Base-by-base conservation (phyloP, 2,329 filamentous ascomycete genomes). In the Scytalidium lignicola region DNA sequence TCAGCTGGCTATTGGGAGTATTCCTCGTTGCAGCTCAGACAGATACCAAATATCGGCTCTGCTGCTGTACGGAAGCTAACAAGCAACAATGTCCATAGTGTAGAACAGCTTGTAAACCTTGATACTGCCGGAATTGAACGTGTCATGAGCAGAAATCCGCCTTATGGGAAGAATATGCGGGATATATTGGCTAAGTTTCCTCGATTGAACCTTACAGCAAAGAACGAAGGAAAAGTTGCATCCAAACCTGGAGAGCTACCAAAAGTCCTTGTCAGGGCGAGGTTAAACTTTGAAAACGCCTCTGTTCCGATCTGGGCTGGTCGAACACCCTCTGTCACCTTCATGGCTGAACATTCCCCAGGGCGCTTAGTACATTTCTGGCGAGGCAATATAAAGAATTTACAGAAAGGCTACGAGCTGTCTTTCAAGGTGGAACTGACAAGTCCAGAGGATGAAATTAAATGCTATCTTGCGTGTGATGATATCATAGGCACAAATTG, bases 391-490 rank as follows among this genome's bases (percentile, higher is more conserved):
- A 79, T 87, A 6, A 80, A 71, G 53, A 85, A 81, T 52, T 65
- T 96, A 8, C 73, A 76, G 0, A 78, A 85, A 22, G 71, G 72
- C 6, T 59, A 74, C 20, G 76, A 83, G 9, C 62, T 90, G 2
- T 66, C 73, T 0, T 85, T 86, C 54, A 78, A 68, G 18, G 78
- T 83, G 1, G 69, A 78, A 0, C 63, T 90, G 18, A 75, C 66
- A 1, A 70, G 70, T 3, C 63, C 72, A 0, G 75, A 79, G 17
- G 79, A 85, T 49, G 69, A 74, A 2, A 78, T 93, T 28, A 75
- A 75, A 20, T 88, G 83, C 52, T 81, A 84, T 61, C 74, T 91
- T 44, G 87, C 88, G 65, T 97, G 91, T 56, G 92, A 96, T 67
- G 85, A 90, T 41, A 86, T 97, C 58, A 88, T 83, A 2, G 82